Conservation (phyloP, 768 basidiomycete genomes). For the Clathrus columnatus region DNA sequence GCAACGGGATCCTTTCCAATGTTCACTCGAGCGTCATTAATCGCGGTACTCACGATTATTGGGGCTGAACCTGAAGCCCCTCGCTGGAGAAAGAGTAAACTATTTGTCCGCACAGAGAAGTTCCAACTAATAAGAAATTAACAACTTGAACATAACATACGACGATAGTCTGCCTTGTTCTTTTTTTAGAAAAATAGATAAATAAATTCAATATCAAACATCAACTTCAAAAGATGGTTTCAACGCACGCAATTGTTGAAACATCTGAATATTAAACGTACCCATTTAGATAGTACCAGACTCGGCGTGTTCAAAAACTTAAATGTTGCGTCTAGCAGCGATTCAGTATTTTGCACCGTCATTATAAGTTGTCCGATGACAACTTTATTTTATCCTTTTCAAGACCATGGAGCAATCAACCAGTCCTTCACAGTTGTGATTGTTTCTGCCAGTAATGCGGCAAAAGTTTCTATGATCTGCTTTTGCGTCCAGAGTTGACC, state of each 20-base stretch:
- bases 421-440: conserved; percentile 23
- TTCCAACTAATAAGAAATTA: too few species aligned
- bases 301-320: conserved; percentile 31
- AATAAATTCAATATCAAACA: too few species aligned
- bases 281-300: conserved; percentile 32
- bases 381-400: conserved; percentile 17
- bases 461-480: conserved; percentile 24
- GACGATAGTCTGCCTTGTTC: too few species aligned
- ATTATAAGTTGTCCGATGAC: conserved; percentile 20
- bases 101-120: conserved; percentile 25
- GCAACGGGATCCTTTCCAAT: conserved; percentile 26
- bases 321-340: conserved; percentile 31
- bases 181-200: not conserved
- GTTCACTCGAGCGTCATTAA: conserved; percentile 31
- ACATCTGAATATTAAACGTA: conserved; percentile 17
- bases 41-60: conserved; percentile 27
- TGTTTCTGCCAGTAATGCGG: conserved; percentile 22
- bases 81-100: conserved; percentile 24
- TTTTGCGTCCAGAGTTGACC: conserved; percentile 29
- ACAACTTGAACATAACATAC: too few species aligned
- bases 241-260: conserved; percentile 4
- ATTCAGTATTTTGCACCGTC: conserved; percentile 33
- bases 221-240: too few species aligned
- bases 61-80: conserved; percentile 31
- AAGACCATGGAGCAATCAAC: conserved; percentile 24